Evolutionary conservation across 164 flowering plant species (phyloP), one percentile per base, ranked within the genome.

Genomic region (Vitis rupestris): DNA sequence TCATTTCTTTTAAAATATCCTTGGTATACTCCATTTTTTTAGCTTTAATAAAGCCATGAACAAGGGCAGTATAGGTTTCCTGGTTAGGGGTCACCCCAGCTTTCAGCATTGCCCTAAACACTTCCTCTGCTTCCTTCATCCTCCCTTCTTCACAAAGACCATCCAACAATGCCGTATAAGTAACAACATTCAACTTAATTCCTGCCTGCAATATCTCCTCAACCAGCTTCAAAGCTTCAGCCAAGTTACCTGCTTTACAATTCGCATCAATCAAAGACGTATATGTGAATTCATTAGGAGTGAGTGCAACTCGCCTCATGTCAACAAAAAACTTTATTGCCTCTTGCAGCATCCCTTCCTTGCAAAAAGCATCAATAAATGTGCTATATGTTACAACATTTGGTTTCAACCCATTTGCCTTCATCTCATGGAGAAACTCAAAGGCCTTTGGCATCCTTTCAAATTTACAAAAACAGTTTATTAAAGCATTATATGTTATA

Each of bases 371-470:
- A 85, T 93, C 97, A 65, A 93, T 83, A 55, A 91, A 80, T 23
- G 93, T 87, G 82, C 92, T 93, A 71, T 82, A 93, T 59, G 97
- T 93, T 53, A 90, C 88, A 68, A 85, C 94, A 85, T 90, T 89
- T n/a, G 97, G 93, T 67, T 84, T 85, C 79, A 93, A 50, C 50
- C 88, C 86, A 49, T 75, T 78, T 67, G 67, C 70, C 82, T 79
- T 91, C 95, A 93, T 84, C 74, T 85, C 85, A 57, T 58, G 78
- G 31, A 89, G 77, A 81, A 81, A 91, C 50, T 69, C 63, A 70
- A 91, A 83, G 12, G 95, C 89, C 66, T 54, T 57, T 12, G 85
- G 84, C 83, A 90, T 70, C 68, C 72, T 82, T 55, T 75, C 88
- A 70, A 56, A 84, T 72, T 90, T 89, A 81, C 95, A 91, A 48